Evolutionary conservation across 2,329 filamentous ascomycete species (phyloP).

Genomic region (Beauveria brongniartii): DNA sequence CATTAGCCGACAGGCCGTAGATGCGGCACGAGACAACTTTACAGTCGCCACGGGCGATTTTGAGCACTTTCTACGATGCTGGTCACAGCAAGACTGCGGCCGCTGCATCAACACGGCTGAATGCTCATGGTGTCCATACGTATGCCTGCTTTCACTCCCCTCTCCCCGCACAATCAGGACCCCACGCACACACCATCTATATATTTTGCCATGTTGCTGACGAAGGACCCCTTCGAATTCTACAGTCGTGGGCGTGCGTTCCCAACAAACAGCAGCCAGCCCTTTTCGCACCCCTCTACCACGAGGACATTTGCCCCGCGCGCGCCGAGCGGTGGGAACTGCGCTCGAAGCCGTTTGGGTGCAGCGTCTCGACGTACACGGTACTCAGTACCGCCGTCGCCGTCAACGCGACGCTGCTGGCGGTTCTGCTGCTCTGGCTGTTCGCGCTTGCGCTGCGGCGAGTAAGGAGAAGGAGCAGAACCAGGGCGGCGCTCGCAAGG

Average conservation of each 20-base stretch:
- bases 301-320: conserved; percentile 44
- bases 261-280: conserved; percentile 38
- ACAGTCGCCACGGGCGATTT: conserved; percentile 21
- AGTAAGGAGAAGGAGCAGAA: background rate
- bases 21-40: conserved; percentile 21
- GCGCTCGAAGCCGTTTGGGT: conserved; percentile 28
- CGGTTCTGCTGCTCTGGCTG: conserved; percentile 19
- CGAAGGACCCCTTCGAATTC: background rate
- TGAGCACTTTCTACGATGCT: conserved; percentile 40
- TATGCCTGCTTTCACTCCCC: conserved; percentile 21
- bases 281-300: conserved; percentile 41
- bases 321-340: conserved; percentile 34
- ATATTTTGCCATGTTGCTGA: background rate
- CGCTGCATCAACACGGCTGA: conserved; percentile 34
- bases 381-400: conserved; percentile 22
- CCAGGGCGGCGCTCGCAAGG: background rate
- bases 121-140: conserved; percentile 48
- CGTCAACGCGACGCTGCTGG: conserved; percentile 21
- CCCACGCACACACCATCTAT: too few species aligned
- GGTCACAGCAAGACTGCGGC: conserved; percentile 40
- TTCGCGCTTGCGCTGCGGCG: background rate
- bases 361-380: conserved; percentile 27
- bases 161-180: background rate
- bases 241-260: conserved; percentile 45
- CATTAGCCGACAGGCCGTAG: conserved; percentile 2